Evolutionary conservation across 192 early-diverging fungal genomes (phyloP).

Genomic region (Umbelopsis vinacea): DNA sequence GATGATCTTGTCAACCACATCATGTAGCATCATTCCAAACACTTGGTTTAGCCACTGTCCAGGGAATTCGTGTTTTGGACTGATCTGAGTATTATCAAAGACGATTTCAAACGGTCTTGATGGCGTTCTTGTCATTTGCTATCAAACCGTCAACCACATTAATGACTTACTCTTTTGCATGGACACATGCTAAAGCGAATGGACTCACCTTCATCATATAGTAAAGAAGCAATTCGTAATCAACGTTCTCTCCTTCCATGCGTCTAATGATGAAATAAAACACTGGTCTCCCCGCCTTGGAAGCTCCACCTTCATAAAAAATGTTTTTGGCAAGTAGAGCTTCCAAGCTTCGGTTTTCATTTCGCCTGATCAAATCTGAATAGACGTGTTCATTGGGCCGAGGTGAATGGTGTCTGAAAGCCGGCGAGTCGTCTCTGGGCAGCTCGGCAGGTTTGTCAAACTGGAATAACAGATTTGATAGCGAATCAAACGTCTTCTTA

Average conservation of each 20-base stretch:
- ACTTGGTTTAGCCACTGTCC: conserved; percentile 63
- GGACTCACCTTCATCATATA: conserved; percentile 63
- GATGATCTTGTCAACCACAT: conserved; percentile 54
- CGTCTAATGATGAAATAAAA: conserved; percentile 83
- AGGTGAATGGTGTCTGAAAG: conserved; percentile 7
- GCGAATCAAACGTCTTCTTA: conserved; percentile 70
- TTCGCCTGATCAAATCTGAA: conserved; percentile 69
- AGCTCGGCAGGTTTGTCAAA: conserved; percentile 79
- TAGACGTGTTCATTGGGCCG: conserved; percentile 46
- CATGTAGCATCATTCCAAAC: conserved; percentile 57
- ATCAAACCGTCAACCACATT: conserved; percentile 12
- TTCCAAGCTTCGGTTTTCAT: conserved; percentile 63
- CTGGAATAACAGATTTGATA: conserved; percentile 81
- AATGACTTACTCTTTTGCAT: no score
- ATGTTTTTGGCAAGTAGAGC: conserved; percentile 63
- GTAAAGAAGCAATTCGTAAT: conserved; percentile 83
- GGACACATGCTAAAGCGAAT: no score
- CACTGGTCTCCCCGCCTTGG: conserved; percentile 70
- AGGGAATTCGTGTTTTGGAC: conserved; percentile 66
- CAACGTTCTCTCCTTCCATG: conserved; percentile 69
- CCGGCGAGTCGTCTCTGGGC: conserved; percentile 28
- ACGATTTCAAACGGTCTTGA: conserved; percentile 66
- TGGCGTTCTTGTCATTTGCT: conserved; percentile 53
- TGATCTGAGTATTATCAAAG: conserved; percentile 71
- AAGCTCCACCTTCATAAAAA: conserved; percentile 80